These are phyloP conservation scores for Schizophyllum commune DNA, from an alignment of 1,284 basidiomycete species.

Conservation along the genomic window DNA sequence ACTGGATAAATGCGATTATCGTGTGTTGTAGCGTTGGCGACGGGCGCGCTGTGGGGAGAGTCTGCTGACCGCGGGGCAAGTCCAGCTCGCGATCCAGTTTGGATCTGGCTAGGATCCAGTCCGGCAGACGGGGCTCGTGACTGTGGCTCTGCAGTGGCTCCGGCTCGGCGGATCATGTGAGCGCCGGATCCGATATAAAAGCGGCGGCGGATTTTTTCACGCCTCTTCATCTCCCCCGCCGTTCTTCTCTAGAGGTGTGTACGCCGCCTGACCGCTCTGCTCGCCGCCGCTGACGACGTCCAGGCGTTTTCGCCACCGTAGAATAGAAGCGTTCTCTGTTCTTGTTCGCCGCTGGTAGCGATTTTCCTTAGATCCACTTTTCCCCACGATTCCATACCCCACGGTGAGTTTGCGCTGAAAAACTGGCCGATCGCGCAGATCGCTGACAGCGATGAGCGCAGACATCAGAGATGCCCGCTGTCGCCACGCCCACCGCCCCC, in stretches of 20 bases:
- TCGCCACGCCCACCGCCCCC: constrained; percentile 53
- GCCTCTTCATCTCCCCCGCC: not conserved
- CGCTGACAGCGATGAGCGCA: not conserved
- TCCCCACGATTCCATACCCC: not conserved
- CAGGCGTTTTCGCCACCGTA: not conserved
- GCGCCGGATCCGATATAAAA: not conserved
- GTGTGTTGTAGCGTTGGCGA: not conserved
- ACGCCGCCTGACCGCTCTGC: not conserved
- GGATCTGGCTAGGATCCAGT: not conserved
- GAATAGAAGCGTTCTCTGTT: not conserved
- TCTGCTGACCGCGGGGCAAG: not conserved
- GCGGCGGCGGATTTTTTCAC: not conserved
- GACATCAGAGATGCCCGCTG: constrained; percentile 50
- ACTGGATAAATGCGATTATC: not conserved
- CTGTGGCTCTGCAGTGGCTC: not conserved
- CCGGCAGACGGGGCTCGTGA: not conserved
- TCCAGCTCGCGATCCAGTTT: not conserved
- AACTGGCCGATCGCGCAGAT: not conserved
- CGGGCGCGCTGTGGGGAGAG: too few relatives aligned
- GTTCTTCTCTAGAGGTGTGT: not conserved
- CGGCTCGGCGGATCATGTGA: not conserved
- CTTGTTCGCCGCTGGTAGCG: not conserved
- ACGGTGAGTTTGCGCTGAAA: not conserved
- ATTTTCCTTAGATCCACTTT: not conserved
- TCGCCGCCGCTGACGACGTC: not conserved